Percentiles rank a stretch among this genome's conserved stretches.
Evolutionary conservation across 2,329 filamentous ascomycete species (phyloP).

Genomic region (Fusarium buharicum): DNA sequence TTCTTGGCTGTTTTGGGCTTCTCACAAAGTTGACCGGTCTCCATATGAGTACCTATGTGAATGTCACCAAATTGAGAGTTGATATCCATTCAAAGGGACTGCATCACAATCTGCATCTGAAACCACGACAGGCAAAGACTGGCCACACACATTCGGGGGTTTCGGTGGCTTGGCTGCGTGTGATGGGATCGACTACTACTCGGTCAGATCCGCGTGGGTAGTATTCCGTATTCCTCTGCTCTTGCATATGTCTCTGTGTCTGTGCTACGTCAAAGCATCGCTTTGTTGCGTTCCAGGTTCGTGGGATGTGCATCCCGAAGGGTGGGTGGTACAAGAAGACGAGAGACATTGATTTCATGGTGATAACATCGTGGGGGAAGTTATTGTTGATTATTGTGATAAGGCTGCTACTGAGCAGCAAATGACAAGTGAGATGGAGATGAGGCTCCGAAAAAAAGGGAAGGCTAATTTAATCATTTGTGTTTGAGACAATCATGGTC

Average conservation of each 20-base stretch:
- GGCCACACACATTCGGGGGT: not conserved
- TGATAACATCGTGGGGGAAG: not conserved
- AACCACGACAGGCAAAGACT: conserved; percentile 10
- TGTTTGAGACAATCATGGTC: conserved; percentile 24
- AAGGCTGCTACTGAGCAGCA: too few species aligned
- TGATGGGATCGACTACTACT: not conserved
- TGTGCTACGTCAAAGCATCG: conserved; percentile 22
- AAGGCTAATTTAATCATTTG: not conserved
- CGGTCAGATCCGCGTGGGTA: conserved; percentile 10
- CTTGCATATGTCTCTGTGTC: not conserved
- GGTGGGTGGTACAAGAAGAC: conserved; percentile 14
- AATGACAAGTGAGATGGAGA: not conserved
- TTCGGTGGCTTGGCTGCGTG: not conserved
- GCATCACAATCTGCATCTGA: conserved; percentile 9
- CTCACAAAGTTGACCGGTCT: not conserved
- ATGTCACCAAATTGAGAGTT: too few species aligned
- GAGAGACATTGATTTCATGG: not conserved
- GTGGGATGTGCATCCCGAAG: conserved; percentile 33
- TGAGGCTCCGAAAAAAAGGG: not conserved
- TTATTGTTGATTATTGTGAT: not conserved
- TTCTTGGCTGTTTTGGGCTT: not conserved
- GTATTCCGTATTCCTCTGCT: not conserved
- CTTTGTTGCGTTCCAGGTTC: conserved; percentile 38
- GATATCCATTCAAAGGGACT: not conserved
- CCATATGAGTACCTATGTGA: not conserved